phyloP scores from a whole-genome alignment of 116 monocot species.

The Phalaenopsis hybrid region DNA sequence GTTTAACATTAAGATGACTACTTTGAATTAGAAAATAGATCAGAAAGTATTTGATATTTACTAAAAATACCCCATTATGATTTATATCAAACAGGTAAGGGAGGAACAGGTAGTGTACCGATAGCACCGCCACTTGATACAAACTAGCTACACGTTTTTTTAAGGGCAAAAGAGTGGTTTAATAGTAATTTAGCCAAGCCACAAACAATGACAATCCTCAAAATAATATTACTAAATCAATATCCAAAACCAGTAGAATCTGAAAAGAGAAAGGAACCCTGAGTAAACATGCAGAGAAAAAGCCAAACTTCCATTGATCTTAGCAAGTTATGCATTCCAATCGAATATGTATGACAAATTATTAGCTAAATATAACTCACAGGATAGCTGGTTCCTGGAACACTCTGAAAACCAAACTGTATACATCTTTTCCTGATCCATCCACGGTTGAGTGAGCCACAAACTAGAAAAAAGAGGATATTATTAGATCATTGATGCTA shows the following conservation, averaged over 20 bases:
- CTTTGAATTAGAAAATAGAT: background rate
- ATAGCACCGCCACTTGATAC: background rate
- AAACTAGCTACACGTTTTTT: too few relatives aligned
- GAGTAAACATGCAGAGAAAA: background rate
- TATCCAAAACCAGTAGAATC: background rate
- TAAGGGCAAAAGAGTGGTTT: too few relatives aligned
- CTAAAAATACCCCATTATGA: background rate
- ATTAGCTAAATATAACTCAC: conserved; percentile 30
- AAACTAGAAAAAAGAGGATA: conserved; percentile 17
- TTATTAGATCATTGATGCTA: background rate
- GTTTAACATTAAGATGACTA: background rate
- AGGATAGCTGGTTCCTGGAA: conserved; percentile 52
- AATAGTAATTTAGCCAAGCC: too few relatives aligned
- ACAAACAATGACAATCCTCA: background rate
- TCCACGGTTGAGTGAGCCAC: conserved; percentile 12
- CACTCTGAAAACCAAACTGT: conserved; percentile 34
- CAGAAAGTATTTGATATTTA: background rate
- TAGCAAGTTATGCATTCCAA: background rate
- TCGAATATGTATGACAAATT: background rate
- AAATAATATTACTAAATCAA: background rate
- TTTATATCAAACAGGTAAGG: background rate
- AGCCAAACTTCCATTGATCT: background rate
- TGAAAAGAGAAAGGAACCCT: background rate
- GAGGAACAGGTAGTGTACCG: background rate
- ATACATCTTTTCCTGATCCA: conserved; percentile 25